Percentiles rank a stretch among this genome's conserved stretches.
These are phyloP conservation scores for Xanthoparmelia taractica DNA, from an alignment of 495 filamentous ascomycete species.

Conservation along the genomic window DNA sequence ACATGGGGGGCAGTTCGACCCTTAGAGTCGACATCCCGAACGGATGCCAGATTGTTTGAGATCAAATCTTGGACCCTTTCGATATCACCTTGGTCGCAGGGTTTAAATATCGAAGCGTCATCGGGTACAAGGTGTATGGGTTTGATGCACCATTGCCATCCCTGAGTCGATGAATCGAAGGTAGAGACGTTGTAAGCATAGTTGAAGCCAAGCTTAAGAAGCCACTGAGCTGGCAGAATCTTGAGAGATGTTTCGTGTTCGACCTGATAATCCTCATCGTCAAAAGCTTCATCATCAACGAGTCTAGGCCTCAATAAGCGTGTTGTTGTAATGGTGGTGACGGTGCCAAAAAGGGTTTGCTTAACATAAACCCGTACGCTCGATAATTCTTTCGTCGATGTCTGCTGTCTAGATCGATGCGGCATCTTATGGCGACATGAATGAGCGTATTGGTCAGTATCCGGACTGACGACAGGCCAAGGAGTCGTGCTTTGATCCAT, in stretches of 20 bases:
- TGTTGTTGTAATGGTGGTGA: not conserved
- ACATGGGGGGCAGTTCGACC: not conserved
- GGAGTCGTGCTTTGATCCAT: not conserved
- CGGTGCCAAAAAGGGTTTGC: not conserved
- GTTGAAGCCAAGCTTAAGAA: slow-evolving; percentile 7
- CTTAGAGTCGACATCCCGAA: not conserved
- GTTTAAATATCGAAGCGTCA: slow-evolving; percentile 17
- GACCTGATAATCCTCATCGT: not conserved
- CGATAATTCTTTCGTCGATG: not conserved
- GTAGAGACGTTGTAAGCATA: slow-evolving; percentile 4
- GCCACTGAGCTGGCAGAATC: slow-evolving; percentile 8
- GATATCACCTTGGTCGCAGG: slow-evolving; percentile 16
- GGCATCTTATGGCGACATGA: not conserved
- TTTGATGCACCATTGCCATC: slow-evolving; percentile 12
- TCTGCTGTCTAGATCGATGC: not conserved
- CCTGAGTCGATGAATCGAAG: not conserved
- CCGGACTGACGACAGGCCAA: not conserved
- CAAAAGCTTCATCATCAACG: not conserved
- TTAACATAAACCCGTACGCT: not conserved
- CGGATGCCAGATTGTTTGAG: not conserved
- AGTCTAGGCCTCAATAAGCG: not conserved
- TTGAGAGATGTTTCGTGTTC: slow-evolving; percentile 1
- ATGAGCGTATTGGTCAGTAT: not conserved
- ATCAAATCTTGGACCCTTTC: not conserved
- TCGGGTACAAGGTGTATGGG: slow-evolving; percentile 11